These are phyloP conservation scores for Adenanthera pavonina DNA, from an alignment of 306 rosid genomes.

Conservation along the genomic window DNA sequence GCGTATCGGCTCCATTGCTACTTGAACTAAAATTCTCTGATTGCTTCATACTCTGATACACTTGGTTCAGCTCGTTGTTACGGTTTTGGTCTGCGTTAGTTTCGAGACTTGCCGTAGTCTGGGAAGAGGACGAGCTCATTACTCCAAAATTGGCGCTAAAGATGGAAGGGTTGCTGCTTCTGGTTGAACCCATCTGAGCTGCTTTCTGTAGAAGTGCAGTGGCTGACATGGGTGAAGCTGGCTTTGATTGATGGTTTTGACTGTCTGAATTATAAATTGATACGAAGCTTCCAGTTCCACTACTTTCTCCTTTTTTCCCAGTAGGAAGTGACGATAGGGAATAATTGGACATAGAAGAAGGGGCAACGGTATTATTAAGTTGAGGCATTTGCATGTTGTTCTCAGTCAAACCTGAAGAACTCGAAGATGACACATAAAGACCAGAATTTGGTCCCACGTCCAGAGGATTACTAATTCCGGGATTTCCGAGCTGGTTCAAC, in stretches of 20 bases:
- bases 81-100: slow-evolving; percentile 26
- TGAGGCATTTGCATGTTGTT: slow-evolving; percentile 58
- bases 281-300: neutral
- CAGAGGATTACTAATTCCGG: slow-evolving; percentile 13
- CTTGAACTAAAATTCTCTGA: slow-evolving; percentile 10
- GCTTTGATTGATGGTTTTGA: slow-evolving; percentile 12
- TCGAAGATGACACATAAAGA: slow-evolving; percentile 45
- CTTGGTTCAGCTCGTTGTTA: neutral
- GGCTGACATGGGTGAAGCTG: slow-evolving; percentile 75
- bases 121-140: slow-evolving; percentile 59
- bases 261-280: neutral
- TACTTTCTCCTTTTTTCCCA: slow-evolving; percentile 55
- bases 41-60: slow-evolving; percentile 24
- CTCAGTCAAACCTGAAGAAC: slow-evolving; percentile 56
- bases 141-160: slow-evolving; percentile 63
- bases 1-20: neutral
- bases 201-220: slow-evolving; percentile 74
- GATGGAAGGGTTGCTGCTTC: slow-evolving; percentile 55
- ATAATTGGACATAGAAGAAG: slow-evolving; percentile 42
- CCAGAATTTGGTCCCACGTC: slow-evolving; percentile 54
- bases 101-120: slow-evolving; percentile 27
- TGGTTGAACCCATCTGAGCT: slow-evolving; percentile 74
- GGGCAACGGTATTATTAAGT: slow-evolving; percentile 47
- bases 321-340: slow-evolving; percentile 43
- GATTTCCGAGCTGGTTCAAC: slow-evolving; percentile 64